Base-by-base conservation (phyloP, 148 eudicot genomes). In the Vaccinium macrocarpon region DNA sequence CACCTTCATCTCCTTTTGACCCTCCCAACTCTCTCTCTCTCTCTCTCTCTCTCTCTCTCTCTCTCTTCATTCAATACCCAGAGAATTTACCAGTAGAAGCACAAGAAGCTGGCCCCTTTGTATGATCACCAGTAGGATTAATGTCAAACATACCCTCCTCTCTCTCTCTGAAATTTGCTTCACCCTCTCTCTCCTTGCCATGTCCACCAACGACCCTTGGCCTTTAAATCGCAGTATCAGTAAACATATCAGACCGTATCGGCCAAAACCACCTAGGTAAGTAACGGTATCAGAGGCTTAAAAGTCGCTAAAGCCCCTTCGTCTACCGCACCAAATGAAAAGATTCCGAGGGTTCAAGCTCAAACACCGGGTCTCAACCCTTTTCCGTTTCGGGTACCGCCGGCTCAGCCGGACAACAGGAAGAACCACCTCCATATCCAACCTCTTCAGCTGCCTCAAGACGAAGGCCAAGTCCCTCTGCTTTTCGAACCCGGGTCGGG, bases 161-260 rank as follows among this genome's bases (percentile, higher is more conserved):
- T 46, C 88, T 87, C 84, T 87, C 84, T 89, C 89, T 53, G 84
- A 89, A 80, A 64, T 87, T 42, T 82, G 86, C 27, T 84, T 89
- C 81, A 80, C 85, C 49, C 84, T 85, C 18, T 87, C 84, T 38
- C 89, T 84, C 14, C 76, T 81, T 51, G 83, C 88, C 74, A 87
- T 89, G 89, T 86, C 85, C 84, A 55, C 50, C 18, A 85, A 85
- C 78, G 85, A 86, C 57, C 87, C 91, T 18, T 89, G 89, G 91
- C 91, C 89, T 19, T 89, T 87, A 42, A 42, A 42, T 42, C 6
- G 5, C 46, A 6, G 46, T 42, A 42, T 42, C 46, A 4, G 46
- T 4, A 42, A 42, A 42, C 46, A 4, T 38, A 38, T 32, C 35
- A 1, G 35, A 32, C 35, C 35, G 35, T 2, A 32, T 32, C 35